Conservation (phyloP, 495 filamentous ascomycete species). For the Penicillium atrosanguineum region DNA sequence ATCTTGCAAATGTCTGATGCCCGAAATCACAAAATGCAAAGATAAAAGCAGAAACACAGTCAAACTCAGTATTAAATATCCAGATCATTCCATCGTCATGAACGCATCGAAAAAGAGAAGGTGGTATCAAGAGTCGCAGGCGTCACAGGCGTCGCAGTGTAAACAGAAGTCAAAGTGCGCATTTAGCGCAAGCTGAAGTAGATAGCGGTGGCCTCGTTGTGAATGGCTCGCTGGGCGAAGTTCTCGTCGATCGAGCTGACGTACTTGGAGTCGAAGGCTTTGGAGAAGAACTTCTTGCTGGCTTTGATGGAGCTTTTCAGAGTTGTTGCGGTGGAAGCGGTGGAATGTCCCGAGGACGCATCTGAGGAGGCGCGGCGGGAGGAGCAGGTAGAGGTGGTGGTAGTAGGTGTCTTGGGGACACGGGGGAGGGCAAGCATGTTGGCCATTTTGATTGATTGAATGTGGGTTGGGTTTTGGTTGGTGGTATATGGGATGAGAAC, state of each 20-base stretch:
- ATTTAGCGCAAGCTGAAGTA: conserved; percentile 29
- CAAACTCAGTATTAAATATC: conserved; percentile 6
- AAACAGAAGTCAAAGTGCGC: background rate
- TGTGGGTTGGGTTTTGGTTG: background rate
- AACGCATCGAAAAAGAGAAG: conserved; percentile 3
- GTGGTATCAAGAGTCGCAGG: conserved; percentile 9
- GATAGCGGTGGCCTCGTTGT: conserved; percentile 31
- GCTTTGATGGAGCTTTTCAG: conserved; percentile 21
- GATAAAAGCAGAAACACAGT: background rate
- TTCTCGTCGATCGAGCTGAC: conserved; percentile 2
- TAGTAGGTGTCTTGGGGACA: background rate
- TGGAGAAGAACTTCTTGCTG: conserved; percentile 27
- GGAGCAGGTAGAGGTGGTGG: too few relatives aligned
- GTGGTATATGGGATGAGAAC: background rate
- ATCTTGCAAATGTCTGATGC: background rate
- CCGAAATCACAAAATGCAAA: background rate
- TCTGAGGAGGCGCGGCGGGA: conserved; percentile 11
- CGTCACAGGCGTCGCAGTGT: background rate
- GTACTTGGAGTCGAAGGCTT: conserved; percentile 13
- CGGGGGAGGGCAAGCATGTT: background rate
- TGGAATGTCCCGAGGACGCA: conserved; percentile 25
- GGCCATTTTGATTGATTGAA: conserved; percentile 11
- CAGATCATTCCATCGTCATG: conserved; percentile 19
- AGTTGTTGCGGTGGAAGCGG: conserved; percentile 28
- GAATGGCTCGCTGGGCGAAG: conserved; percentile 19